A percentile compares a stretch with the other conserved stretches of the same genome.
phyloP scores from a whole-genome alignment of 257 asterid genomes.

The Rehmannia glutinosa region DNA sequence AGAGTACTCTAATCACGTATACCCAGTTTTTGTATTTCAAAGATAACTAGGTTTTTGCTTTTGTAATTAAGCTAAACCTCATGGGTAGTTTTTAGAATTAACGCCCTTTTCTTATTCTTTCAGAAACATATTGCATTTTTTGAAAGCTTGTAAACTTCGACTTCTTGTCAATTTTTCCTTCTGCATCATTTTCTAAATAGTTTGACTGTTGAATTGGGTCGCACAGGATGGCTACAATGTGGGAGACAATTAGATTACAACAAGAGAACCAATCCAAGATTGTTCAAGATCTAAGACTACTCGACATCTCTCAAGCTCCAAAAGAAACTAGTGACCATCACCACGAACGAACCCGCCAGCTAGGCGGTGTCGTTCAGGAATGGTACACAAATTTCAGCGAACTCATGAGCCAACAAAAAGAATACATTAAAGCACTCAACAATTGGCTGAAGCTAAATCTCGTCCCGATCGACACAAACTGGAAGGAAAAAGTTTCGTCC shows the following conservation, averaged over 20 bases:
- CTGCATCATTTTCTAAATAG: background rate
- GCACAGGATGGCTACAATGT: conserved; percentile 88
- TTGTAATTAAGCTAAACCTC: background rate
- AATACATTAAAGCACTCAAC: conserved; percentile 63
- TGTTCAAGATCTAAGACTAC: conserved; percentile 46
- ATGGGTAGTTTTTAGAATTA: background rate
- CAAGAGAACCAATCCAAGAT: conserved; percentile 63
- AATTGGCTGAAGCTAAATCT: conserved; percentile 79
- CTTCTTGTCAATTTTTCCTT: background rate
- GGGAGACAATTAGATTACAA: conserved; percentile 75
- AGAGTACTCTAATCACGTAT: too few relatives aligned
- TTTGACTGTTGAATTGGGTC: background rate
- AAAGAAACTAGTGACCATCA: conserved; percentile 87
- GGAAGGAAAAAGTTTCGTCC: conserved; percentile 74
- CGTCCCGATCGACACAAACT: conserved; percentile 76
- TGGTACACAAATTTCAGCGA: conserved; percentile 70
- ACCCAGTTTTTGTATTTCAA: too few relatives aligned
- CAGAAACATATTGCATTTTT: background rate
- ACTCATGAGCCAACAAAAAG: conserved; percentile 64
- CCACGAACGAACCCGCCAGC: conserved; percentile 75
- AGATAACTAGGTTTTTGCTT: too few relatives aligned
- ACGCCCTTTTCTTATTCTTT: background rate
- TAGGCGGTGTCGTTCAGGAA: conserved; percentile 73
- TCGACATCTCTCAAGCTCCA: conserved; percentile 69
- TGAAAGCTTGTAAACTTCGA: background rate